Evolutionary conservation across 148 eudicot species (phyloP), one percentile per base, ranked within the genome.

Genomic region (Vaccinium vitisidaea): DNA sequence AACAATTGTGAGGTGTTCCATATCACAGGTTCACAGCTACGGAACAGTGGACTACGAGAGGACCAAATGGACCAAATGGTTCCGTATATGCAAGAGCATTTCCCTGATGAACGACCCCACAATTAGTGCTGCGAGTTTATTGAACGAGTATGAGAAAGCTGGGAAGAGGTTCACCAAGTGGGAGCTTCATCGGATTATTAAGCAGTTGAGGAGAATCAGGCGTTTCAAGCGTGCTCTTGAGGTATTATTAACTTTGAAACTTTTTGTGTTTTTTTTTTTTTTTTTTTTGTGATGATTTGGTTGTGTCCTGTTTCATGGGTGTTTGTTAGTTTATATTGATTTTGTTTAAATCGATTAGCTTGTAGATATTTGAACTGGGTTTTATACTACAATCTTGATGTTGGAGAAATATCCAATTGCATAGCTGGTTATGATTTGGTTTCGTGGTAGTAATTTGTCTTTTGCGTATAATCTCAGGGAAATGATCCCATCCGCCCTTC

Each of bases 171-270:
- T 94, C n/a, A 71, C 87, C 7, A 96, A 94, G 76, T 96, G 98
- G 99, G 98, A 96, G 83, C 92, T 96, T 87, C 89, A 84, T 77
- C 92, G 92, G 76, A 77, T 94, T 89, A 92, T 92, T 49, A 93
- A 87, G 82, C 97, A 96, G 88, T 92, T 96, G 79, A 88, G 97
- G 76, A 94, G 93, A 86, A 91, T 87, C 75, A 87, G 80, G 70
- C 90, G 89, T 32, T 92, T 49, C 86, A 89, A 88, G 85, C 90
- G 81, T 79, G 98, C 98, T 88, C 93, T 94, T 86, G 90, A 94
- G 98, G 98, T 95, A 89, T n/a, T 43, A 43, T n/a, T 79, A 54
- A 19, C 15, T 27, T 21, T 1, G 23, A n/a, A 27, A 27, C 2
- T 69, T 52, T 69, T 69, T 14, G 46, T 43, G 46, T 0, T 43